A percentile compares a stretch with the other conserved stretches of the same genome.
These are phyloP conservation scores for Neonothopanus nambi DNA, from an alignment of 1,284 basidiomycete species.

Conservation along the genomic window DNA sequence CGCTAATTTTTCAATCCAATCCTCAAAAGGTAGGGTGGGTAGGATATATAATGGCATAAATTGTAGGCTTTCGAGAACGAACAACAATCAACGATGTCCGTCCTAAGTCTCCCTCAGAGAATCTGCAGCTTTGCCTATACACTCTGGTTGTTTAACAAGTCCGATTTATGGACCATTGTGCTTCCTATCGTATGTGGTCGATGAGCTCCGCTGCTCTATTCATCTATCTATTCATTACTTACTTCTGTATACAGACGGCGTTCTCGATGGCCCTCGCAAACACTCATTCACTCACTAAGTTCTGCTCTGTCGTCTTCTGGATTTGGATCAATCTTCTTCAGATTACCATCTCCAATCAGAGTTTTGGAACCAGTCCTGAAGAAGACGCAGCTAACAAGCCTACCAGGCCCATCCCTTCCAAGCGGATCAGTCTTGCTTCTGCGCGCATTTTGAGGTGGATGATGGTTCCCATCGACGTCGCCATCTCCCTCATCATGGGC, in stretches of 20 bases:
- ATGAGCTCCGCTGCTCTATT: no score
- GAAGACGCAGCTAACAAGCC: slow-evolving; percentile 15
- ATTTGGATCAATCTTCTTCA: slow-evolving; percentile 9
- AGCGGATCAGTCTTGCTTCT: slow-evolving; percentile 8
- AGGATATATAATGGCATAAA: no score
- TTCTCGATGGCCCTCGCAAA: slow-evolving; percentile 4
- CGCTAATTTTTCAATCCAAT: no score
- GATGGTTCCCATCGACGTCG: neutral
- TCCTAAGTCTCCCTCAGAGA: no score
- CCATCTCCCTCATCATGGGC: neutral
- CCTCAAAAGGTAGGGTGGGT: no score
- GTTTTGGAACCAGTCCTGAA: slow-evolving; percentile 2
- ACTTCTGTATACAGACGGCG: slow-evolving; percentile 2
- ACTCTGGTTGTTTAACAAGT: slow-evolving; percentile 11
- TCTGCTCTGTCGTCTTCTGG: slow-evolving; percentile 9
- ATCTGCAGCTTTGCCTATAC: slow-evolving; percentile 1
- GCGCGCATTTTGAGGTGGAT: slow-evolving; percentile 6
- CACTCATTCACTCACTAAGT: slow-evolving; percentile 1
- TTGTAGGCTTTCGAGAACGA: no score
- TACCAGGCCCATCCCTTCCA: slow-evolving; percentile 11
- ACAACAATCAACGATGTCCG: no score
- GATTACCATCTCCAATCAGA: slow-evolving; percentile 13
- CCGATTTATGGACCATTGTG: slow-evolving; percentile 15
- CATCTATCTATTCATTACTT: no score
- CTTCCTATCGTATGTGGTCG: neutral